Percentiles rank a stretch among this genome's conserved stretches.
Conservation (phyloP, 129 eudicot genomes). For the Rutidosis leptorrhynchoides region DNA sequence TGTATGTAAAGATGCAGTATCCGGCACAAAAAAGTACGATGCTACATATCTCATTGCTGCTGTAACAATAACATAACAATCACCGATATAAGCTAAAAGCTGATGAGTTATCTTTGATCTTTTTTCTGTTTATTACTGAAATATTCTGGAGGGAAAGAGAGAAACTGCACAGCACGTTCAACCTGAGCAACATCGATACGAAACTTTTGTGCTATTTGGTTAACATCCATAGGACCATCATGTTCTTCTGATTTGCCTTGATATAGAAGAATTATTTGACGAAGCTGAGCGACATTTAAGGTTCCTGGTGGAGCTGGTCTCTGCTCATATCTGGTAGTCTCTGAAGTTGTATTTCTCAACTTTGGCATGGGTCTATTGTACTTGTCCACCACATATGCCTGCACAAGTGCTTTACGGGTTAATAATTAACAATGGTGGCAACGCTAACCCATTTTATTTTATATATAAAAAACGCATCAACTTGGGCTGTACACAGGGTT, state of each 20-base stretch:
- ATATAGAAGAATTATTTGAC: conserved; percentile 68
- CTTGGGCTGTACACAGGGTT: too few species aligned
- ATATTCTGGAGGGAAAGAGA: conserved; percentile 65
- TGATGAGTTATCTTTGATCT: conserved; percentile 33
- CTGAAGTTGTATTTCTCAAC: conserved; percentile 66
- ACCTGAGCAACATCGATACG: conserved; percentile 58
- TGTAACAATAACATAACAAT: conserved; percentile 9
- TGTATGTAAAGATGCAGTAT: conserved; percentile 7
- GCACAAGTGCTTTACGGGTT: conserved; percentile 15
- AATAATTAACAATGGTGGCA: background rate
- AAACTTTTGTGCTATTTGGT: conserved; percentile 63
- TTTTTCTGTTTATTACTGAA: conserved; percentile 41
- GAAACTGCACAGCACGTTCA: conserved; percentile 51
- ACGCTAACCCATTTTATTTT: background rate
- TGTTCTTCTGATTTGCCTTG: conserved; percentile 81
- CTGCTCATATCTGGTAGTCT: conserved; percentile 58
- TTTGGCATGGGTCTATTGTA: conserved; percentile 83
- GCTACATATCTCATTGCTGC: conserved; percentile 19
- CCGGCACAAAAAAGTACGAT: conserved; percentile 20
- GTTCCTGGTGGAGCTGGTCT: conserved; percentile 76
- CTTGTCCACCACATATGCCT: conserved; percentile 78
- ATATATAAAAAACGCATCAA: too few species aligned
- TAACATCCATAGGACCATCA: conserved; percentile 60
- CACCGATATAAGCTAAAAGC: conserved; percentile 14
- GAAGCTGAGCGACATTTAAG: conserved; percentile 69